A percentile compares a stretch with the other conserved stretches of the same genome.
Conservation (phyloP, 257 asterid species). For the Rauvolfia tetraphylla region DNA sequence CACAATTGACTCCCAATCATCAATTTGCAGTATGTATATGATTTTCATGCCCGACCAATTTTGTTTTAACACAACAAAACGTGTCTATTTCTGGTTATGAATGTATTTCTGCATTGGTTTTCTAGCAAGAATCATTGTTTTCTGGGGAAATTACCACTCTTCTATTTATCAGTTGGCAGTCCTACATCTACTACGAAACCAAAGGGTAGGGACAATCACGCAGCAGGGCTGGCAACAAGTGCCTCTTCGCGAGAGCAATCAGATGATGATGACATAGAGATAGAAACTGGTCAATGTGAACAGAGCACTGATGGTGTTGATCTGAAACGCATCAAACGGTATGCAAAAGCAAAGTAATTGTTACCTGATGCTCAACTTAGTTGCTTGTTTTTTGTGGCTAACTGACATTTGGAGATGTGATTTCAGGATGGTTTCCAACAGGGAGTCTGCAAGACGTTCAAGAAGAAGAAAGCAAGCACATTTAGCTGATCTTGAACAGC, state of each 20-base stretch:
- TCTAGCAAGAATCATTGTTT: neutral
- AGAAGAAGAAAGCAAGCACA: slow-evolving; percentile 83
- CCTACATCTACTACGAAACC: slow-evolving; percentile 55
- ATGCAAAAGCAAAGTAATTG: neutral
- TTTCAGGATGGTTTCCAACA: slow-evolving; percentile 73
- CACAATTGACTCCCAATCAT: slow-evolving; percentile 63
- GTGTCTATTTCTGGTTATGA: neutral
- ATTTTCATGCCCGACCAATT: neutral
- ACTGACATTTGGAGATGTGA: slow-evolving; percentile 3
- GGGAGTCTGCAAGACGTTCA: slow-evolving; percentile 88
- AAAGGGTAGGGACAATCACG: slow-evolving; percentile 34
- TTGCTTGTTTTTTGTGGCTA: neutral
- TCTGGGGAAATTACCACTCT: neutral
- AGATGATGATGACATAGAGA: slow-evolving; percentile 67
- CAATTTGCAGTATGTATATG: slow-evolving; percentile 54
- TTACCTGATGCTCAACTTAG: neutral
- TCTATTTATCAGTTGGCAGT: slow-evolving; percentile 45
- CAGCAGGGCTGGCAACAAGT: slow-evolving; percentile 50
- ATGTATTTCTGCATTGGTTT: neutral
- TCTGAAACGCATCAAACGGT: slow-evolving; percentile 62
- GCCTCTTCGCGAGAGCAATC: slow-evolving; percentile 74
- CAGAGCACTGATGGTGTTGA: slow-evolving; percentile 51
- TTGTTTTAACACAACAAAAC: neutral
- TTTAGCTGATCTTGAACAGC: slow-evolving; percentile 68
- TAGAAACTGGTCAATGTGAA: slow-evolving; percentile 65